Evolutionary conservation across 345 rosid species (phyloP).

Genomic region (Euphorbia peplus): DNA sequence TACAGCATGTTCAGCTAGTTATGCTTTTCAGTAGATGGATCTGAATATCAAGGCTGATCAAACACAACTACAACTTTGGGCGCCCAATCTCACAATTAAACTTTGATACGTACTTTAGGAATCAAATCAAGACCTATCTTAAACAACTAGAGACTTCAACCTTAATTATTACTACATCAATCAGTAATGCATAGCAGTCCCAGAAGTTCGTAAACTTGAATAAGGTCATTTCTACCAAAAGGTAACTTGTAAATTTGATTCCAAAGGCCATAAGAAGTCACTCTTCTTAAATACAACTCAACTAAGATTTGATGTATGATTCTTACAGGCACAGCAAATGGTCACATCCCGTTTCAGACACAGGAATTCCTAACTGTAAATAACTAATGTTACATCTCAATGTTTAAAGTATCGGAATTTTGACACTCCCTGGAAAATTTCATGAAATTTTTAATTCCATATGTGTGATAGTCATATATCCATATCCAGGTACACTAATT

Average conservation of each 20-base stretch:
- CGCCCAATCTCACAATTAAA: not conserved
- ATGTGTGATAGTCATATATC: not conserved
- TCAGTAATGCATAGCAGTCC: not conserved
- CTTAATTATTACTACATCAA: not conserved
- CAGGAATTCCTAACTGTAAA: not conserved
- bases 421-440: not conserved
- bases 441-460: not conserved
- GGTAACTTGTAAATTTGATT: not conserved
- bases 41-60: no score
- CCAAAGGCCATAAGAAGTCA: slow-evolving; percentile 2
- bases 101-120: not conserved
- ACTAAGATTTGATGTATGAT: not conserved
- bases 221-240: not conserved
- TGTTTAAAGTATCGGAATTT: not conserved
- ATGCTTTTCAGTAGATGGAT: no score
- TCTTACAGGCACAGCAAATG: not conserved
- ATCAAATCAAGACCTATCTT: not conserved
- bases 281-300: not conserved
- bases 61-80: no score
- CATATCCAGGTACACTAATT: not conserved
- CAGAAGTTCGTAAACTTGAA: not conserved
- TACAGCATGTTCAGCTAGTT: not conserved
- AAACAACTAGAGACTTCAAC: not conserved
- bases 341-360: not conserved
- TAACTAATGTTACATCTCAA: not conserved